A percentile compares a stretch with the other conserved stretches of the same genome.
phyloP scores from a whole-genome alignment of 148 eudicot genomes.

The Hydrangea macrophylla region DNA sequence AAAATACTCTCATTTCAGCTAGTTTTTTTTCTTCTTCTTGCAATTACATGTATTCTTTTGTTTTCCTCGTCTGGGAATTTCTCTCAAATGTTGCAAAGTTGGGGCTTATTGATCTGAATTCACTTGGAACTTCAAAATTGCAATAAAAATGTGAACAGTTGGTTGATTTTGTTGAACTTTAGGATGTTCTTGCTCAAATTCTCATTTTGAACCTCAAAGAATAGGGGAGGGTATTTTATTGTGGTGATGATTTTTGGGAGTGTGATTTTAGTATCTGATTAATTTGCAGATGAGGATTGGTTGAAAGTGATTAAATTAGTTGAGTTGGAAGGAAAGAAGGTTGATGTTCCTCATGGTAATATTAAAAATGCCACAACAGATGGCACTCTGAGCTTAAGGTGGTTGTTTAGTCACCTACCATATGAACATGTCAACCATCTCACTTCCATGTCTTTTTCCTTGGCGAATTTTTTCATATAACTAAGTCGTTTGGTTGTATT shows the following conservation, averaged over 20 bases:
- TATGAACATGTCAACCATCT: constrained; percentile 9
- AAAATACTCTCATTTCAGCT: neutral
- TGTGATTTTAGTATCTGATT: neutral
- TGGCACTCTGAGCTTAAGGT: constrained; percentile 19
- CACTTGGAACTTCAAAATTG: neutral
- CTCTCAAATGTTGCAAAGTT: neutral
- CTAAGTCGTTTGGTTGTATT: too few relatives aligned
- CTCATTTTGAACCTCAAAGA: neutral
- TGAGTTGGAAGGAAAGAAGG: constrained; percentile 9
- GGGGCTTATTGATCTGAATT: neutral
- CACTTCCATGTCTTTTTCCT: constrained; percentile 11
- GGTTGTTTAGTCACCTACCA: constrained; percentile 26
- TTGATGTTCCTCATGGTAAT: constrained; percentile 13
- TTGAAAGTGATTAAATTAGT: constrained; percentile 12
- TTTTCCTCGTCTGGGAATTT: neutral
- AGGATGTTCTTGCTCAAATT: neutral
- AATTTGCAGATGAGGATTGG: constrained; percentile 1
- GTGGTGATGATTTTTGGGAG: neutral
- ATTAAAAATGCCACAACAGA: constrained; percentile 2
- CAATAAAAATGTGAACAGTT: neutral
- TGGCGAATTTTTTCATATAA: neutral
- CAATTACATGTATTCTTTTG: constrained; percentile 4
- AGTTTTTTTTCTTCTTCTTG: neutral
- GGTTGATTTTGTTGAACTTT: neutral
- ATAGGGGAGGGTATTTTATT: neutral